Base-by-base conservation (phyloP, 805 yeast genomes). In the Peterozyma toletana region DNA sequence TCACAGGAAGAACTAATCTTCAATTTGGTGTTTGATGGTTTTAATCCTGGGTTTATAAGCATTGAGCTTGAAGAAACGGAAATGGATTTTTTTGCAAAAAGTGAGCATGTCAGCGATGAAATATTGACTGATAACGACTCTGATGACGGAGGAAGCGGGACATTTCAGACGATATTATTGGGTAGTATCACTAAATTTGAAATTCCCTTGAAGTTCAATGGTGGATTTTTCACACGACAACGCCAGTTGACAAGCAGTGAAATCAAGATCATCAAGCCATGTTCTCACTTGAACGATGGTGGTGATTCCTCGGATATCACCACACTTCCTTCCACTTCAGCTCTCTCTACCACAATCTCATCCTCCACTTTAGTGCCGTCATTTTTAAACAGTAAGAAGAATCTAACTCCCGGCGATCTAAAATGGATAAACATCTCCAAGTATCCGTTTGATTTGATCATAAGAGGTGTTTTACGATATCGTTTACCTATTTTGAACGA, bases 1-100 rank as follows among this genome's bases (percentile, higher is more conserved):
- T 81, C 93, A 41, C 81, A 82, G 50, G 96, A 89, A 55, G 97
- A 88, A 57, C 66, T 91, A 39, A 75, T 89, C 1, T 88, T 91
- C 64, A 86, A 83, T 57, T 65, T 91, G 53, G 75, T 77, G 2
- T 77, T 88, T 17, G 83, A 79, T 47, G 95, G 95, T 0, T 77
- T 82, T 53, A 91, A 91, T 58, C 96, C 96, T 0, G 96, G 97
- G 0, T 75, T 90, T 62, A 69, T 89, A 50, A 71, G 84, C 2
- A 77, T 89, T 5, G 64, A 68, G 2, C 69, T 90, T 2, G 67
- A 69, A 36, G 77, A 78, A 11, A 81, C 83, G 9, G 91, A 86
- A 51, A 61, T 91, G 36, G 97, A 91, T 58, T 69, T 91, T 2
- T 91, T 91, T 67, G 97, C 91, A 1, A 81, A 80, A 53, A 77